These are phyloP conservation scores for Paramecium sonneborni DNA, from an alignment of 73 alveolate genomes.

Conservation along the genomic window DNA sequence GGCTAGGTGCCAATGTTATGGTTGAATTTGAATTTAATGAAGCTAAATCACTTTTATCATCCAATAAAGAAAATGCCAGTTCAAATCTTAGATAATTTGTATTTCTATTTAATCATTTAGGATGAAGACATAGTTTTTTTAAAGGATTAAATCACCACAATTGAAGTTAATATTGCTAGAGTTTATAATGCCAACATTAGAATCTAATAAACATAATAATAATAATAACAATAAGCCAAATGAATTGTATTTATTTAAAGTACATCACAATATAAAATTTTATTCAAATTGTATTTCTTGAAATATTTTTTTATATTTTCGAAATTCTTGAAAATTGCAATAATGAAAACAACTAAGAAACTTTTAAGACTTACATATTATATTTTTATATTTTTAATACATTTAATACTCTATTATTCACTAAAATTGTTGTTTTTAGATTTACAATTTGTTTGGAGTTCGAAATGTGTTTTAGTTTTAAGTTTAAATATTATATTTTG, in stretches of 20 bases:
- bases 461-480: not conserved
- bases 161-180: constrained; percentile 95
- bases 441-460: not conserved
- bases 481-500: not conserved
- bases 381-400: no score
- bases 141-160: constrained; percentile 92
- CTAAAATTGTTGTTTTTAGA: not conserved
- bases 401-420: no score
- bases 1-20: constrained; percentile 98
- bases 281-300: not conserved
- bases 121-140: constrained; percentile 85
- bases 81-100: constrained; percentile 75
- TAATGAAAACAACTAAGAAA: not conserved
- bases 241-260: not conserved
- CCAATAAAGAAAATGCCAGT: constrained; percentile 83
- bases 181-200: constrained; percentile 85
- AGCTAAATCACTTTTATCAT: constrained; percentile 81
- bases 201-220: constrained; percentile 65
- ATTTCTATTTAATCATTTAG: not conserved
- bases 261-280: not conserved
- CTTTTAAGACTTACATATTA: no score
- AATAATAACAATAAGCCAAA: constrained; percentile 7
- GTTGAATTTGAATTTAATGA: constrained; percentile 87
- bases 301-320: no score
- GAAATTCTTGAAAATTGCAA: not conserved